Conservation (phyloP, 257 asterid species). For the Dorcoceras hygrometricum region DNA sequence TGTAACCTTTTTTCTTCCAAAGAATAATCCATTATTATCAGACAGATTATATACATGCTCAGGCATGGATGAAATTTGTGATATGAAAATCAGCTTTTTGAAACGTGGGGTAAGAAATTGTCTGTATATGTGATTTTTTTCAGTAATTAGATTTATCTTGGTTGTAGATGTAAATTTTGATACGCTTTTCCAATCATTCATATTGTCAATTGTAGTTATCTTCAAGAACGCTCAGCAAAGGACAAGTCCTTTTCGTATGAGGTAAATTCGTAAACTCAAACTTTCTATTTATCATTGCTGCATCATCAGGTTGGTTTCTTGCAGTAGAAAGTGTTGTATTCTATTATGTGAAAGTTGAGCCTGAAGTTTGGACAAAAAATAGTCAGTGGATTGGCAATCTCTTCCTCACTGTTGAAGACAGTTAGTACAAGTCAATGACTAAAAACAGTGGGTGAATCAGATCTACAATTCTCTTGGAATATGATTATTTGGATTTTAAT, state of each 20-base stretch:
- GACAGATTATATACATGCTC: not conserved
- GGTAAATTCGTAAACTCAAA: slow-evolving; percentile 30
- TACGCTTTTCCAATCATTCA: slow-evolving; percentile 15
- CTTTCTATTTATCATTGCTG: not conserved
- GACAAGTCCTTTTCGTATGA: slow-evolving; percentile 79
- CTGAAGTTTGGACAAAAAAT: not conserved
- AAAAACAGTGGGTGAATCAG: not conserved
- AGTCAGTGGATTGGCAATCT: not conserved
- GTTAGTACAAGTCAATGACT: not conserved
- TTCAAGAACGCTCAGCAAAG: slow-evolving; percentile 71
- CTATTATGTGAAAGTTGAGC: not conserved
- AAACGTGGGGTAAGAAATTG: not conserved
- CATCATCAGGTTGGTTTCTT: not conserved
- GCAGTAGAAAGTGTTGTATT: not conserved
- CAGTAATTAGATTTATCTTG: not conserved
- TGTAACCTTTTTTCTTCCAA: too few species aligned
- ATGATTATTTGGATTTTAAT: not conserved
- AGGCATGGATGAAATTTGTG: not conserved
- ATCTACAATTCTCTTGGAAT: not conserved
- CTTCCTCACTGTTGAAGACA: not conserved
- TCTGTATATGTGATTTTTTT: not conserved
- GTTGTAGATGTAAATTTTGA: slow-evolving; percentile 9
- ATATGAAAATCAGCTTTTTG: not conserved
- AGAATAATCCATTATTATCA: not conserved
- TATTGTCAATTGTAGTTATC: slow-evolving; percentile 61